Base-by-base conservation (phyloP, 2,329 filamentous ascomycete genomes). In the Botryotinia calthae region DNA sequence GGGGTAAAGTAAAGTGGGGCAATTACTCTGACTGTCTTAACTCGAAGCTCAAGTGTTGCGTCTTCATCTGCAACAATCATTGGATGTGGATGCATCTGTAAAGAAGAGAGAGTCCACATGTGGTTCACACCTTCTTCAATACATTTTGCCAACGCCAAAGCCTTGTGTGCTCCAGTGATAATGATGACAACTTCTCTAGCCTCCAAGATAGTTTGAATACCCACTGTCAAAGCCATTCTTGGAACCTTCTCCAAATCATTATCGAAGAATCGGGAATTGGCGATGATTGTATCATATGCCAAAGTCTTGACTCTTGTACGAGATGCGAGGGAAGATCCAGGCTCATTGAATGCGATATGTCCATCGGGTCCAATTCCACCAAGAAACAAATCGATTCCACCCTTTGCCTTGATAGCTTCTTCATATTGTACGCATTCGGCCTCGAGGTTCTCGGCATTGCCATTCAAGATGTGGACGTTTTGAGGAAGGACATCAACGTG, bases 271-370 rank as follows among this genome's bases (percentile, higher is more conserved):
- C 93, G 87, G 28, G 91, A 93, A 83, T 97, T 97, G 75, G 93
- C 93, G 7, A 95, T 84, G 74, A 96, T 94, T 2, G 93, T 97
- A 82, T 96, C 93, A 80, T 95, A 94, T 56, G 93, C 92, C 69
- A 97, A 84, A 1, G 93, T 96, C 87, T 96, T 96, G 80, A 96
- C 93, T 74, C 93, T 87, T 20, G 93, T 97, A 64, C 92, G 88
- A 72, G 91, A 94, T 77, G 88, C 87, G 74, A 97, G 84, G 74
- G 90, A 93, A 18, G 92, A 94, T 58, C 93, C 93, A 6, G 93
- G 93, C 83, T 97, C 93, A 82, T 97, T 97, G 87, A 97, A 97
- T 66, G 93, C 93, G 76, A 97, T 93, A 82, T 97, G 93, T 8
- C 93, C 93, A 80, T 97, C 93, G 72, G 93, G 91, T 44, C 93